Evolutionary conservation across 805 yeast species (phyloP), one percentile per base, ranked within the genome.

Genomic region (Spathaspora arborariae): DNA sequence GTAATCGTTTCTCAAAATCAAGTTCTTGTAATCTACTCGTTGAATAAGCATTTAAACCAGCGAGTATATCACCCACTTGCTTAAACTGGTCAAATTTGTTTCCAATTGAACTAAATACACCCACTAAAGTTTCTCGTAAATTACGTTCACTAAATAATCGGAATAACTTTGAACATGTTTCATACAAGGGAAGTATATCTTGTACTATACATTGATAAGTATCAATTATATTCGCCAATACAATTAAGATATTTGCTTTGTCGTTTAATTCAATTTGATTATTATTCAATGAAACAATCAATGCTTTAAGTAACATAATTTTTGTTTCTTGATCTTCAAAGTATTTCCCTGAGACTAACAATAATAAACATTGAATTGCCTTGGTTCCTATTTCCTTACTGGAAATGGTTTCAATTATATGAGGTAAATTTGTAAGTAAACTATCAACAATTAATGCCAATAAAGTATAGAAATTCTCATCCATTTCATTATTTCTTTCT

Each of bases 1-100:
- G 69, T 40, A 92, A 68, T 50, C 96, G 75, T 45, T 78, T 77
- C 48, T 82, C 92, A 62, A 84, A 92, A 64, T 94, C 96, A 38
- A 85, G 82, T 52, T 85, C 90, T 26, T 81, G 82, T 46, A 89
- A 66, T 45, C 88, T 74, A 30, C 66, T 78, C 1, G 60, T 58
- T 0, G 90, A 80, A 56, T 72, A 87, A 0, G 96, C 72, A 59
- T 94, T 91, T 50, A 92, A 67, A 34, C 81, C 89, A 1, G 65
- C 65, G 11, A 88, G 59, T n/a, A 89, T 61, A 0, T 57, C 55
- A 1, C 84, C 78, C 21, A 84, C 79, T 16, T 48, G 49, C 5
- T 65, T 59, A 15, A 65, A 55, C 21, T 77, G 68, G 2, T 70
- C 72, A 46, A 79, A 78, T 45, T 75, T 76, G 2, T 57, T 59